phyloP scores from a whole-genome alignment of 768 basidiomycete species.

The Russula abietina region DNA sequence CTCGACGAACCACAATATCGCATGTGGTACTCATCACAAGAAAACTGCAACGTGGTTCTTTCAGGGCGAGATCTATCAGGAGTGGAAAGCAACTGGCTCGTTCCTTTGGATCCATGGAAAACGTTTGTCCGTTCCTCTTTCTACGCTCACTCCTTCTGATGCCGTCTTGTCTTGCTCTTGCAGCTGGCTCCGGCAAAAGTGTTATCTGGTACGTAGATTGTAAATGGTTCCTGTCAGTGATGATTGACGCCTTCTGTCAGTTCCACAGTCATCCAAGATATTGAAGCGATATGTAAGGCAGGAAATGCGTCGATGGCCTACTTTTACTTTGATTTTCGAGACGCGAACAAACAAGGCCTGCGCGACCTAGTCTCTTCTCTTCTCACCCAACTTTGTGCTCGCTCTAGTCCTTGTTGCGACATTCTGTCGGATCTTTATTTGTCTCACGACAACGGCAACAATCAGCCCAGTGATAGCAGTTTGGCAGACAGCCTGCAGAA shows the following conservation, averaged over 20 bases:
- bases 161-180: not conserved
- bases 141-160: not conserved
- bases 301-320: too few species aligned
- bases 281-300: too few species aligned
- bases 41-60: not conserved
- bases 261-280: too few species aligned
- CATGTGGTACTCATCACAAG: not conserved
- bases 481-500: not conserved
- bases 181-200: conserved; percentile 14
- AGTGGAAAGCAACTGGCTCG: not conserved
- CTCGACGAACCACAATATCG: not conserved
- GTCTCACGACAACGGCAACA: not conserved
- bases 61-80: not conserved
- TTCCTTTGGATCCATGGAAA: conserved; percentile 9
- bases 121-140: not conserved
- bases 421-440: not conserved
- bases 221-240: not conserved
- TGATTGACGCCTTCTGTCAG: not conserved
- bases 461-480: not conserved
- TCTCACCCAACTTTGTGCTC: not conserved
- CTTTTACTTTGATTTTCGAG: too few species aligned
- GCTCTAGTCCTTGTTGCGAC: not conserved
- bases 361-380: too few species aligned
- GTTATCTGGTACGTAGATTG: conserved; percentile 2
- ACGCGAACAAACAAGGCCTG: too few species aligned